These are phyloP conservation scores for Pythium brachiatum DNA, from an alignment of 352 stramenopile genomes.

Conservation along the genomic window DNA sequence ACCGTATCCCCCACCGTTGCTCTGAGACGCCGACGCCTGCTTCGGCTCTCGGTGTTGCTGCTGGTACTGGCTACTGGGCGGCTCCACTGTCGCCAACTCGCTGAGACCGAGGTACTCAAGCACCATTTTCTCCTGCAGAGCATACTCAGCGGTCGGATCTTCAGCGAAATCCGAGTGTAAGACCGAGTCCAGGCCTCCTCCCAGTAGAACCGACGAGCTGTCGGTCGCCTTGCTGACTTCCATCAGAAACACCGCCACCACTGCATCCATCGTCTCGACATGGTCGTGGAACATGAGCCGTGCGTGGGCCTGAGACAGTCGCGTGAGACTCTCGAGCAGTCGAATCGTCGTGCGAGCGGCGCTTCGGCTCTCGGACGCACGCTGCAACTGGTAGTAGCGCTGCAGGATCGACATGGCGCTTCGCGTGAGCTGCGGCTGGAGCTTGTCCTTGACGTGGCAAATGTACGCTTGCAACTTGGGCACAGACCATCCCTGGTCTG, in stretches of 20 bases:
- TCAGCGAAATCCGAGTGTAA: conserved; percentile 68
- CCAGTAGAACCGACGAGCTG: conserved; percentile 50
- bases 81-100: conserved; percentile 43
- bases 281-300: conserved; percentile 72
- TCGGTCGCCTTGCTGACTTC: conserved; percentile 74
- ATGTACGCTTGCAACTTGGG: conserved; percentile 93
- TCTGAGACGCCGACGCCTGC: background rate
- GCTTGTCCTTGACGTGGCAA: conserved; percentile 87
- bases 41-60: background rate
- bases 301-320: conserved; percentile 90
- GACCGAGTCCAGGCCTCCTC: conserved; percentile 56
- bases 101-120: conserved; percentile 60
- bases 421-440: conserved; percentile 79
- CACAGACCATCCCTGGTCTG: conserved; percentile 64
- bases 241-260: conserved; percentile 78
- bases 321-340: conserved; percentile 93
- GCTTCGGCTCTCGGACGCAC: conserved; percentile 58
- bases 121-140: conserved; percentile 65
- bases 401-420: conserved; percentile 86
- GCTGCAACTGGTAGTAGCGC: conserved; percentile 89
- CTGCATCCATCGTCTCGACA: conserved; percentile 70
- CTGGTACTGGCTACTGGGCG: conserved; percentile 1
- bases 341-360: conserved; percentile 89
- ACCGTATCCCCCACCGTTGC: background rate
- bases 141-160: conserved; percentile 59